Evolutionary conservation across 23 red algal genomes (phyloP), one percentile per base, ranked within the genome.

Genomic region (Gracilaria caudata): DNA sequence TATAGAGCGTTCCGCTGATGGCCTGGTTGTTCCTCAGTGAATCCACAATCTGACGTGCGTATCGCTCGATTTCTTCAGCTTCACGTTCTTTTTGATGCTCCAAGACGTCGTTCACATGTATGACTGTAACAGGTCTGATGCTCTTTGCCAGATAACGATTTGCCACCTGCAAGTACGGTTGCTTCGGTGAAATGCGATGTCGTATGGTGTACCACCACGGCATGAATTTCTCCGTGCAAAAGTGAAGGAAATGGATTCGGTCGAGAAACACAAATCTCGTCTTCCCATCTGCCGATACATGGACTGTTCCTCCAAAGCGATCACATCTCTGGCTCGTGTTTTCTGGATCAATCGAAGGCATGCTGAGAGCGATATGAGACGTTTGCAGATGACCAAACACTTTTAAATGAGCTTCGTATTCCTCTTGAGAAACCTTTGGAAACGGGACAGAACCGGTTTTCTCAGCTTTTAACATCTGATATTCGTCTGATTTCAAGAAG

Each of bases 141-240:
- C 45, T 71, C 19, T 63, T 75, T 24, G 77, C 40, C 19, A 77
- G 17, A 26, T 68, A 84, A 12, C 45, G 68, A 61, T 82, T 66
- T 34, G 57, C 89, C 0, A 84, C 28, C 0, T 77, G 79, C 32
- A 73, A 30, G 71, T 74, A 92, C 20, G 64, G 64, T 8, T 57
- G 19, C 20, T 60, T 73, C 19, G 89, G 89, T 20, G 39, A 46
- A 73, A 92, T 76, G 20, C 80, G 78, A 26, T 83, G 77, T 76
- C 89, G 78, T 73, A 92, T 77, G 3, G 80, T 78, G 71, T 92
- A 92, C 89, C 89, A 92, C 89, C 89, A 92, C 23, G 89, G 89
- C 89, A 92, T 84, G 66, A 92, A 92, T 32, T 82, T 83, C 79
- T 92, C 89, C n/a, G 79, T 77, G 45, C 89, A 92, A 33, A 83